These are phyloP conservation scores for Beauveria sp. DNA, from an alignment of 2,329 filamentous ascomycete genomes.

Conservation along the genomic window DNA sequence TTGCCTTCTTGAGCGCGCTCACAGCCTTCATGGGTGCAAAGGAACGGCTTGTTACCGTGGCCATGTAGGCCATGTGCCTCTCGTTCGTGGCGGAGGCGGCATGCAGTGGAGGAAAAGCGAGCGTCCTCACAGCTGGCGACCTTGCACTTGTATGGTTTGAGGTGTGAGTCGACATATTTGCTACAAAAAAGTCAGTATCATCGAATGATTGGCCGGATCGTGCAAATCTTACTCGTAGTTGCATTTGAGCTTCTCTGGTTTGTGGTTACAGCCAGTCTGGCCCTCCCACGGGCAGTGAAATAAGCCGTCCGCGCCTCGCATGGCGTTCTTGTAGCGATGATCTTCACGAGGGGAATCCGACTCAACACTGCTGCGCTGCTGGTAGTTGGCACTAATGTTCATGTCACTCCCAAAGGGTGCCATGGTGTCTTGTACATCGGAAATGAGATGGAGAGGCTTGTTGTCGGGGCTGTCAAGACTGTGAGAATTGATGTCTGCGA, in stretches of 20 bases:
- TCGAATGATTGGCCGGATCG: not conserved
- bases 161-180: constrained; percentile 94
- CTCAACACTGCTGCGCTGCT: constrained; percentile 12
- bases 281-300: constrained; percentile 90
- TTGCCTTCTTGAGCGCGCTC: constrained; percentile 75
- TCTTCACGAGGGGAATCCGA: constrained; percentile 22
- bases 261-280: constrained; percentile 68
- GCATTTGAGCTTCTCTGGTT: constrained; percentile 94
- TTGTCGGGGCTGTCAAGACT: constrained; percentile 1
- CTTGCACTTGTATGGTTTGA: constrained; percentile 96
- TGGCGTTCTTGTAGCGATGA: constrained; percentile 58
- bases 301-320: constrained; percentile 62
- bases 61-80: constrained; percentile 95
- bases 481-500: constrained; percentile 1
- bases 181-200: constrained; percentile 39
- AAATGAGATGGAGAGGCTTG: not conserved
- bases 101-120: constrained; percentile 91
- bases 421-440: constrained; percentile 3
- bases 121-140: constrained; percentile 72
- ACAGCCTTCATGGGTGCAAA: constrained; percentile 82
- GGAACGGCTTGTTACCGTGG: constrained; percentile 84
- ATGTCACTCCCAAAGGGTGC: constrained; percentile 1
- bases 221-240: constrained; percentile 79
- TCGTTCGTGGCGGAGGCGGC: constrained; percentile 86
- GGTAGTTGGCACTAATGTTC: constrained; percentile 1